These are phyloP conservation scores for Beauveria varroae DNA, from an alignment of 2,329 filamentous ascomycete species.

Conservation along the genomic window DNA sequence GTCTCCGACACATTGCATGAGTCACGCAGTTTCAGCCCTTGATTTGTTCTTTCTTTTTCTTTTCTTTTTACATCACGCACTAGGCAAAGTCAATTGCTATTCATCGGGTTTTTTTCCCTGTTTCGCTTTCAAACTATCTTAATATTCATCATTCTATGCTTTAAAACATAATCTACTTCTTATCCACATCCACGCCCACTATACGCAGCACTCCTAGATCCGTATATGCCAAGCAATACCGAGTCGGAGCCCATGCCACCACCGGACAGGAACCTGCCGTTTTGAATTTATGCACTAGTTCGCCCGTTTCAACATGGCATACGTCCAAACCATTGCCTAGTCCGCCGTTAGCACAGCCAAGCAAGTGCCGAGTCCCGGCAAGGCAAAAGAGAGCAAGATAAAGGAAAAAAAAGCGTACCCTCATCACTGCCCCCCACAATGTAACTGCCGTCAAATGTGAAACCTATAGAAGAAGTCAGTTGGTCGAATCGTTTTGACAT, in stretches of 20 bases:
- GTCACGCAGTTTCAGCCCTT: not conserved
- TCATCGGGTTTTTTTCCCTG: not conserved
- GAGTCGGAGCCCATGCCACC: conserved; percentile 68
- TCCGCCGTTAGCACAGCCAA: conserved; percentile 3
- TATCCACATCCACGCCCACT: conserved; percentile 48
- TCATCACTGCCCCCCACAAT: conserved; percentile 69
- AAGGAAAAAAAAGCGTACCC: conserved; percentile 32
- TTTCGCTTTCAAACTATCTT: not conserved
- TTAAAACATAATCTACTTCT: conserved; percentile 22
- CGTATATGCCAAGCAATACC: conserved; percentile 67
- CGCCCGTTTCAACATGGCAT: conserved; percentile 65
- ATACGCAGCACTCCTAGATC: conserved; percentile 64
- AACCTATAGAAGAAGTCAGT: conserved; percentile 39
- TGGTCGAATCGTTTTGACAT: not conserved
- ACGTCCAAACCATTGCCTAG: conserved; percentile 57
- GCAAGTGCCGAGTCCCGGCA: too few species aligned
- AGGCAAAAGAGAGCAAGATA: too few species aligned
- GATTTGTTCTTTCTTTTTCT: not conserved
- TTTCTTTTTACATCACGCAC: not conserved
- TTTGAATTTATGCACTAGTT: conserved; percentile 65
- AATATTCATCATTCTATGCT: not conserved
- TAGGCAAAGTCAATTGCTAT: not conserved
- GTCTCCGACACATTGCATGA: not conserved
- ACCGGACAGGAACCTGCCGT: conserved; percentile 56
- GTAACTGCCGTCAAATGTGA: conserved; percentile 72